Base-by-base conservation (phyloP, 306 rosid genomes). In the Cicer bijugum region DNA sequence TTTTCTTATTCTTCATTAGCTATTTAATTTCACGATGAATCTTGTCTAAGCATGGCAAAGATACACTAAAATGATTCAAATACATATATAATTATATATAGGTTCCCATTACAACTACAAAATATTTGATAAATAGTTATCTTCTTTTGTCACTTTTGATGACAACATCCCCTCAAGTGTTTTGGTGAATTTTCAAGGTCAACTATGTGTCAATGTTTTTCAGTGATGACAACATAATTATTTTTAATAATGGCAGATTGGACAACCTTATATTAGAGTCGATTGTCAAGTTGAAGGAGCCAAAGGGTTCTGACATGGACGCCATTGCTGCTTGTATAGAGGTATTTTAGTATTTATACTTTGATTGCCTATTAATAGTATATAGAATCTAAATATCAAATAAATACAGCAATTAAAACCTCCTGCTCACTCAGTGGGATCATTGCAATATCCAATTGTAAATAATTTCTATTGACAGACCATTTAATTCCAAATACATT, bases 291-390 rank as follows among this genome's bases (percentile, higher is more conserved):
- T 74, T 93, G 87, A 90, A 86, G 91, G 98, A 93, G 84, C 86
- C 89, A 43, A 85, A 85, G 89, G 97, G 97, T 77, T 87, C 97
- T 84, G 93, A 90, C 83, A 84, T 89, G 80, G 91, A 91, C 76
- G 82, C 90, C 63, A 89, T 93, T 85, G 86, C 93, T 73, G 70
- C 88, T 82, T 86, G 82, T 72, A 90, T 93, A 81, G 96, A 93
- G 98, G 98, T 93, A 87, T 3, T 23, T 23, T 23, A 23, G 33
- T 23, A 23, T 73, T 20, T 74, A 15, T 44, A 60, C 79, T 61
- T 81, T 74, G 64, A 65, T 42, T 47, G 38, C 74, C 47, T 72
- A 4, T 23, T 17, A 65, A 52, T 53, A 28, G 46, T 15, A 75
- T 80, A 15, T 64, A 74, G 51, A 69, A 71, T 23, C 28, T 28